Conservation (phyloP, 768 basidiomycete genomes). For the Kwoniella newhampshirensis region DNA sequence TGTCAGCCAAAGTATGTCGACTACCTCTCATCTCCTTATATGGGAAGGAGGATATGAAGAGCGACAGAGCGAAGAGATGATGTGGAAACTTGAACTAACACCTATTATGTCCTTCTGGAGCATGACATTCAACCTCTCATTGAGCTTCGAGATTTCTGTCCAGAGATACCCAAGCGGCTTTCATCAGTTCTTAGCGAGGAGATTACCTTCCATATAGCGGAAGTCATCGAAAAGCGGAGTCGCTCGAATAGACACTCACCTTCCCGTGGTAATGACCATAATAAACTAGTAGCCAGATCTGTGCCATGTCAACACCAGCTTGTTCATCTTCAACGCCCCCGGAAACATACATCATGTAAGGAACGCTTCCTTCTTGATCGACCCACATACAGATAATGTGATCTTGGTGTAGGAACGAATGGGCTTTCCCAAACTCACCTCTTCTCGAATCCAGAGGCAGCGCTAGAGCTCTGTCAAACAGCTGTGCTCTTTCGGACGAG, state of each 20-base stretch:
- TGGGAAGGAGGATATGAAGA: background rate
- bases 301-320: background rate
- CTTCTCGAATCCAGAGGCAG: constrained; percentile 18
- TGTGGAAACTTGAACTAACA: constrained; percentile 16
- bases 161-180: background rate
- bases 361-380: too few relatives aligned
- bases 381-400: too few relatives aligned
- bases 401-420: too few relatives aligned
- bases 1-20: background rate
- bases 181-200: too few relatives aligned
- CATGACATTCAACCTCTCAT: constrained; percentile 19
- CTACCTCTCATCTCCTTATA: background rate
- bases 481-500: constrained; percentile 1
- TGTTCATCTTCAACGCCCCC: too few relatives aligned
- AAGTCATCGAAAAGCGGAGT: too few relatives aligned
- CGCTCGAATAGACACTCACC: too few relatives aligned
- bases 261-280: constrained; percentile 43
- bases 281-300: constrained; percentile 24
- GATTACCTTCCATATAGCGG: too few relatives aligned
- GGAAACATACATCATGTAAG: too few relatives aligned
- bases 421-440: constrained; percentile 9
- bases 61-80: background rate
- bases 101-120: constrained; percentile 46
- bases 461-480: constrained; percentile 5
- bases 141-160: constrained; percentile 33